phyloP scores from a whole-genome alignment of 2,329 filamentous ascomycete genomes.

The Emmonsiellopsis sp. region DNA sequence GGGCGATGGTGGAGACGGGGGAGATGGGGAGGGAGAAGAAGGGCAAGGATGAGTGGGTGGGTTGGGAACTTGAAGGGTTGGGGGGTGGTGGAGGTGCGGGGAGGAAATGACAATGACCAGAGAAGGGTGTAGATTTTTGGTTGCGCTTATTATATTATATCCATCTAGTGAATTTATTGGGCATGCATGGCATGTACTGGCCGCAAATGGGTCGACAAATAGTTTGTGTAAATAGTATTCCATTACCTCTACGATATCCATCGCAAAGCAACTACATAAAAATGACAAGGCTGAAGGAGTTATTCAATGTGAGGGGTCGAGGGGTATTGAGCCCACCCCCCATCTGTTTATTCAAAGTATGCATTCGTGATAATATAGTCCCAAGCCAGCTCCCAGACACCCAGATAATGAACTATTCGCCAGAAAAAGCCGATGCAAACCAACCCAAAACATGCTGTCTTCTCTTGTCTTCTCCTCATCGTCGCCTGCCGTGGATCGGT shows the following conservation, averaged over 20 bases:
- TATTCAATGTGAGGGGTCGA: too few relatives aligned
- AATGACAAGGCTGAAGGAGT: too few relatives aligned
- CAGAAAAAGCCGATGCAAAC: constrained; percentile 4
- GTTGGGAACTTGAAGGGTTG: constrained; percentile 18
- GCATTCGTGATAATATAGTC: background rate
- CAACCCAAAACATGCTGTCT: background rate
- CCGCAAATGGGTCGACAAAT: too few relatives aligned
- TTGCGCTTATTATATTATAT: background rate
- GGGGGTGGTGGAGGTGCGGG: background rate
- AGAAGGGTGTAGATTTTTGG: background rate
- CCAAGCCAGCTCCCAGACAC: background rate
- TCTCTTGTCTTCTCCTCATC: background rate
- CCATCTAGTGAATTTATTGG: too few relatives aligned
- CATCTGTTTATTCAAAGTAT: background rate
- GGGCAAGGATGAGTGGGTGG: constrained; percentile 28
- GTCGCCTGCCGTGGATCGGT: background rate
- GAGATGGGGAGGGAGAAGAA: constrained; percentile 40
- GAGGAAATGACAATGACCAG: too few relatives aligned
- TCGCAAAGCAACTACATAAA: too few relatives aligned
- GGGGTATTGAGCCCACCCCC: background rate
- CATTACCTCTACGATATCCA: too few relatives aligned
- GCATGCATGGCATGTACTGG: too few relatives aligned
- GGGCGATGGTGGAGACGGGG: constrained; percentile 49
- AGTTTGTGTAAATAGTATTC: too few relatives aligned
- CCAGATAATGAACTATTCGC: background rate